Evolutionary conservation across 2,329 filamentous ascomycete species (phyloP).

Genomic region (Fragosphaeria purpurea): DNA sequence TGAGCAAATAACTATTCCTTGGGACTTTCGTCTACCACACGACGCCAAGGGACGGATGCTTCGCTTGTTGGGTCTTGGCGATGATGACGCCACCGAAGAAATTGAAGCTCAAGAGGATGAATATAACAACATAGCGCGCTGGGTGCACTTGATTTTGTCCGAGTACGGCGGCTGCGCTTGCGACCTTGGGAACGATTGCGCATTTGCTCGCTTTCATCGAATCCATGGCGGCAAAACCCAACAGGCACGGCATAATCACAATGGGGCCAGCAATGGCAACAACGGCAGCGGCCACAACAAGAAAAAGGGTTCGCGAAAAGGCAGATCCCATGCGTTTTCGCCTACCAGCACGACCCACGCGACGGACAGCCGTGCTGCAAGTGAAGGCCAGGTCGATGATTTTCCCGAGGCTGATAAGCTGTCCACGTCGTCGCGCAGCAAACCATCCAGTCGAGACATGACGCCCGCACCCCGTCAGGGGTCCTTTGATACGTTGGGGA

Average conservation of each 20-base stretch:
- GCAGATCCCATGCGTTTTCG: slow-evolving; percentile 46
- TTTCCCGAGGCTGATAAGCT: slow-evolving; percentile 41
- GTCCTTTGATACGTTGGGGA: slow-evolving; percentile 48
- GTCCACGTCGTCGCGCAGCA: slow-evolving; percentile 48
- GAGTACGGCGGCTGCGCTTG: slow-evolving; percentile 76
- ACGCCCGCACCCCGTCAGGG: slow-evolving; percentile 49
- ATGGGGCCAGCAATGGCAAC: background rate
- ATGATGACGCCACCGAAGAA: slow-evolving; percentile 45
- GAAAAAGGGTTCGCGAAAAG: slow-evolving; percentile 42
- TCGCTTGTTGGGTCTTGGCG: slow-evolving; percentile 50
- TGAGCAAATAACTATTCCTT: slow-evolving; percentile 54
- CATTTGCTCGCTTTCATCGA: slow-evolving; percentile 53
- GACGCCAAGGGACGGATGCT: slow-evolving; percentile 43
- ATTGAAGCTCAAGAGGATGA: slow-evolving; percentile 49
- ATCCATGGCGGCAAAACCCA: slow-evolving; percentile 42
- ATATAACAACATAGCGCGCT: slow-evolving; percentile 49
- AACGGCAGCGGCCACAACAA: slow-evolving; percentile 18
- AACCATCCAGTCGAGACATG: slow-evolving; percentile 55
- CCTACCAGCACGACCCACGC: slow-evolving; percentile 53
- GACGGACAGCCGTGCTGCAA: slow-evolving; percentile 53
- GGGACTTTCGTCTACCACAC: slow-evolving; percentile 57
- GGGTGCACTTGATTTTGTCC: slow-evolving; percentile 60
- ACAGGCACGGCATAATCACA: background rate
- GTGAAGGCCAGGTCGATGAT: slow-evolving; percentile 50
- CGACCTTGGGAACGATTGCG: slow-evolving; percentile 51